A percentile compares a stretch with the other conserved stretches of the same genome.
Conservation (phyloP, 805 yeast genomes). For the Ogataea siamensis region DNA sequence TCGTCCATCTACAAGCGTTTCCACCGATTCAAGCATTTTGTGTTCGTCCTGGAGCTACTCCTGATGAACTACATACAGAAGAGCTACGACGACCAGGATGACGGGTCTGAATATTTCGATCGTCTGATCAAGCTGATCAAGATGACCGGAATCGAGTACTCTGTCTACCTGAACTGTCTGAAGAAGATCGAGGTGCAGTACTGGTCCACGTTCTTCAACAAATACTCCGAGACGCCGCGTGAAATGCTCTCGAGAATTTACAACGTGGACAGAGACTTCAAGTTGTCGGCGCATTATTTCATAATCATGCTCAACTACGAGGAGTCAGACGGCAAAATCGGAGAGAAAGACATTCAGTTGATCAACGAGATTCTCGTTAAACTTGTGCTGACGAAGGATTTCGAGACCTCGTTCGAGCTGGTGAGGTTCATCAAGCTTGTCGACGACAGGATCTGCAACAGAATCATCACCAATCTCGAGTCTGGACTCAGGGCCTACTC, state of each 20-base stretch:
- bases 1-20: constrained; percentile 37
- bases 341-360: constrained; percentile 37
- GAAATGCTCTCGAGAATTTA: constrained; percentile 41
- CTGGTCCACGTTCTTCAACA: constrained; percentile 48
- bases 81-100: constrained; percentile 32
- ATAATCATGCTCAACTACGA: constrained; percentile 53
- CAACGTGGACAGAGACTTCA: constrained; percentile 39
- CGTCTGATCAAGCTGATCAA: constrained; percentile 33
- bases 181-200: constrained; percentile 52
- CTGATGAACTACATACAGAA: constrained; percentile 39
- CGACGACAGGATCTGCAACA: constrained; percentile 37
- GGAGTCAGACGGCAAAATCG: constrained; percentile 26
- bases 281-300: constrained; percentile 49
- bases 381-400: constrained; percentile 40
- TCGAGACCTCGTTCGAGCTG: constrained; percentile 55
- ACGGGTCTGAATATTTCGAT: constrained; percentile 29
- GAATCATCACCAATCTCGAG: constrained; percentile 34
- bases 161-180: constrained; percentile 49
- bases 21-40: constrained; percentile 40
- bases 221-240: constrained; percentile 43
- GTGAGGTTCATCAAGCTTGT: constrained; percentile 52
- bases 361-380: constrained; percentile 44
- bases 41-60: constrained; percentile 49
- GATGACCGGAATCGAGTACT: constrained; percentile 32
- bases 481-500: constrained; percentile 13